These are phyloP conservation scores for Euptelea pleiosperma DNA, from an alignment of 164 flowering plant species.

Conservation along the genomic window DNA sequence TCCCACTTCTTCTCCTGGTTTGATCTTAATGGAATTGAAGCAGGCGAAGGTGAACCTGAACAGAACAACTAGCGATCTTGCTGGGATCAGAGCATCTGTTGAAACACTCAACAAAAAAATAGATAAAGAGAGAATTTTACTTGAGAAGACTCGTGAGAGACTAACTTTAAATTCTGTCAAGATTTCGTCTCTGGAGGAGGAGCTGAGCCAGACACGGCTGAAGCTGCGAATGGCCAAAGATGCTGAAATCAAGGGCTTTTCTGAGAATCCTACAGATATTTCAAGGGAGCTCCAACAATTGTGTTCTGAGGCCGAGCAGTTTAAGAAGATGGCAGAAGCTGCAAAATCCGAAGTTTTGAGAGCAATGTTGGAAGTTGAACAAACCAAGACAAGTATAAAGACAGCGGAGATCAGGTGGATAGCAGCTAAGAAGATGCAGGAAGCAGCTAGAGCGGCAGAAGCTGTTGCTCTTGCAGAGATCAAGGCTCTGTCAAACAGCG, in stretches of 20 bases:
- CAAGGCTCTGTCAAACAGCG: constrained; percentile 47
- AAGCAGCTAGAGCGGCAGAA: constrained; percentile 85
- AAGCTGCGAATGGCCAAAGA: constrained; percentile 47
- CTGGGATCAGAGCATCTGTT: constrained; percentile 69
- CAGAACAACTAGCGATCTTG: constrained; percentile 66
- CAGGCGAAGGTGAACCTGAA: constrained; percentile 83
- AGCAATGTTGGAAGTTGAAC: constrained; percentile 66
- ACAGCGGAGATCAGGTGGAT: constrained; percentile 72
- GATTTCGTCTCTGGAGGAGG: constrained; percentile 63
- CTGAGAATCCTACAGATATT: constrained; percentile 40
- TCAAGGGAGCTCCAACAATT: constrained; percentile 55
- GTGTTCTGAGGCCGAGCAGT: constrained; percentile 62
- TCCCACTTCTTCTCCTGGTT: constrained; percentile 57
- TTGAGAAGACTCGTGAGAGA: constrained; percentile 76
- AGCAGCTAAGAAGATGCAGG: constrained; percentile 85
- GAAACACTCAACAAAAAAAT: constrained; percentile 61
- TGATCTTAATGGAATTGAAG: constrained; percentile 66
- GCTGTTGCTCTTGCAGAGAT: constrained; percentile 76
- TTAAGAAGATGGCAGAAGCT: constrained; percentile 64
- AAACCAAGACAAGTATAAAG: constrained; percentile 50
- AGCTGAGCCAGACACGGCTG: constrained; percentile 48
- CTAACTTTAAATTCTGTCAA: constrained; percentile 53
- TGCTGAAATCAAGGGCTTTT: constrained; percentile 24
- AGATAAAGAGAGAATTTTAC: constrained; percentile 60
- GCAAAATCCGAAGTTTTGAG: constrained; percentile 58